Percentiles rank a stretch among this genome's conserved stretches.
phyloP scores from a whole-genome alignment of 139 green algal genomes.

The Picochlorum costavermella region DNA sequence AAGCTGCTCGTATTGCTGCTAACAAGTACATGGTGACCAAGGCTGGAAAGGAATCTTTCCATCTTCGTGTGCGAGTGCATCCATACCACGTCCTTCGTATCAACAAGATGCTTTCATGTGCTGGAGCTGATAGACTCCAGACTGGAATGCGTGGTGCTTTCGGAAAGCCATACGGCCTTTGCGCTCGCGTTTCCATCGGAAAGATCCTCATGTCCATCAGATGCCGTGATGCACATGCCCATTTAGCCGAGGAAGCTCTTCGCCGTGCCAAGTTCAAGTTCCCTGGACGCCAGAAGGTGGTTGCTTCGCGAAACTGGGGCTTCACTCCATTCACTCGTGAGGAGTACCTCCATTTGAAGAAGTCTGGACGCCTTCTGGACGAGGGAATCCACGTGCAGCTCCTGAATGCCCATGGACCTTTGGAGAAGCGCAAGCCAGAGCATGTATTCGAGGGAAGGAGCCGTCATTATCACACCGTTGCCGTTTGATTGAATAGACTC shows the following conservation, averaged over 20 bases:
- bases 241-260: slow-evolving; percentile 78
- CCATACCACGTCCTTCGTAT: slow-evolving; percentile 99
- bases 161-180: slow-evolving; percentile 88
- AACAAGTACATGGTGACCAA: slow-evolving; percentile 99
- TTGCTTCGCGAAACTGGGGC: slow-evolving; percentile 90
- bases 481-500: slow-evolving; percentile 8
- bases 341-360: slow-evolving; percentile 88
- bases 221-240: slow-evolving; percentile 81
- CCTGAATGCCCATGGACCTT: slow-evolving; percentile 48
- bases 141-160: slow-evolving; percentile 97
- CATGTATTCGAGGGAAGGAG: slow-evolving; percentile 54
- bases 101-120: slow-evolving; percentile 99
- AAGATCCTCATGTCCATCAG: slow-evolving; percentile 97
- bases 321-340: slow-evolving; percentile 87
- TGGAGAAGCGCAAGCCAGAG: slow-evolving; percentile 48
- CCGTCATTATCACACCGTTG: slow-evolving; percentile 39
- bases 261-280: slow-evolving; percentile 99
- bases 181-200: slow-evolving; percentile 89
- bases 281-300: slow-evolving; percentile 96
- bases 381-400: slow-evolving; percentile 80
- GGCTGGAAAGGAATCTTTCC: slow-evolving; percentile 96
- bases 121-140: slow-evolving; percentile 96
- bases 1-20: slow-evolving; percentile 93
- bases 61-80: slow-evolving; percentile 96
- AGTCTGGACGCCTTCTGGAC: slow-evolving; percentile 80